Evolutionary conservation across 768 basidiomycete species (phyloP).

Genomic region (Suillus alpinus): DNA sequence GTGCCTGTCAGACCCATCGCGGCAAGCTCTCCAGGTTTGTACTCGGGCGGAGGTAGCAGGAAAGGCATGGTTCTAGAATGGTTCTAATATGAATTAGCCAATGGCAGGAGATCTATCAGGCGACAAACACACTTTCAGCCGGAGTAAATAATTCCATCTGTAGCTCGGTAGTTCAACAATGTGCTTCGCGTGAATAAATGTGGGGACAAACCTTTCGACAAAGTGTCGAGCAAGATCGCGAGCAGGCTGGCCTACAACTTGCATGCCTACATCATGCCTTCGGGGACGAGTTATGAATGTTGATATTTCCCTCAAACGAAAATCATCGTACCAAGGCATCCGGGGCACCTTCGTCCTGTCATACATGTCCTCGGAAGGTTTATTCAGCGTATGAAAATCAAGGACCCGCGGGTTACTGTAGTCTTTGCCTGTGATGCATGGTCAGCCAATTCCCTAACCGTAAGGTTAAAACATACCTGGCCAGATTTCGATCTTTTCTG

Average conservation of each 20-base stretch:
- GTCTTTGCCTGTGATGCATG: conserved; percentile 69
- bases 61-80: conserved; percentile 93
- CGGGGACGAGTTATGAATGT: not conserved
- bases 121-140: conserved; percentile 71
- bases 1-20: conserved; percentile 87
- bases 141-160: conserved; percentile 92
- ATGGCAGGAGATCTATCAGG: not conserved
- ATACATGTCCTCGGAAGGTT: conserved; percentile 94
- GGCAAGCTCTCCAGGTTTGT: conserved; percentile 74
- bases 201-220: conserved; percentile 65
- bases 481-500: conserved; percentile 76
- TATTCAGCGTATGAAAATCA: conserved; percentile 84
- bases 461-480: conserved; percentile 49
- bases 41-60: conserved; percentile 90
- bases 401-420: conserved; percentile 86
- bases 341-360: conserved; percentile 85
- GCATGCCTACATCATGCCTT: conserved; percentile 97
- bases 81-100: conserved; percentile 51
- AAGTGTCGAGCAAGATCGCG: conserved; percentile 95
- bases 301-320: not conserved
- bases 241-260: conserved; percentile 95
- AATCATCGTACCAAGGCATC: conserved; percentile 85
- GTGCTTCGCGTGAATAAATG: conserved; percentile 2
- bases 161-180: conserved; percentile 1
- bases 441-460: not conserved